Base-by-base conservation (phyloP, 129 eudicot species). In the Saposhnikovia divaricata region DNA sequence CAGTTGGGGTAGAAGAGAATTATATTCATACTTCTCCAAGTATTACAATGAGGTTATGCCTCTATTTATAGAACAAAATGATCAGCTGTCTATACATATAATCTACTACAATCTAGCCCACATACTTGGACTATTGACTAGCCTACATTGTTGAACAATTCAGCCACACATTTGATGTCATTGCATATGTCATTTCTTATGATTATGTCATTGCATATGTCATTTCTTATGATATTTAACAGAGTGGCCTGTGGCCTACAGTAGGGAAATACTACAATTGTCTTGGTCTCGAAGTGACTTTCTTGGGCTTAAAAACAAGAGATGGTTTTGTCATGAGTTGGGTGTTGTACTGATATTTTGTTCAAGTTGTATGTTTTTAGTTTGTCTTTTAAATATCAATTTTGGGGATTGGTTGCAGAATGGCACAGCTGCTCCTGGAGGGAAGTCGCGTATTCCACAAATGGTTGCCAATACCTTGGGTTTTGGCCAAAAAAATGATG, bases 401-500 rank as follows among this genome's bases (percentile, higher is more conserved):
- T 55, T 34, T n/a, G 78, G 42, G 79, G 50, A 42, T 75, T 72
- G 69, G 72, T 79, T 77, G 84, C 96, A 95, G 98, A 95, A 92
- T 78, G 93, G 88, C 57, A 79, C 73, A 80, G 78, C 85, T 80
- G 85, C 89, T 76, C 86, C 92, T 82, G 92, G 84, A 55, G 90
- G 96, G 70, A 95, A 92, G 85, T 95, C 97, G 47, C 91, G 91
- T 45, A 74, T 95, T 70, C 98, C 98, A 43, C 86, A 90, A 81
- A 81, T 87, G 86, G 96, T 92, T 81, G 89, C 97, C 15, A 88
- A 73, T 80, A 85, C 91, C 72, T 84, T 95, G 28, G 96, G 98
- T 80, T 89, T 95, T 81, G 96, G 98, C 43, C 96, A 90, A 82
- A 95, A 95, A 76, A n/a, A n/a, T n/a, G 98, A 92, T 85, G 98